Percentiles rank a stretch among this genome's conserved stretches.
Conservation (phyloP, 495 filamentous ascomycete genomes). For the Penicillium coprophilum region DNA sequence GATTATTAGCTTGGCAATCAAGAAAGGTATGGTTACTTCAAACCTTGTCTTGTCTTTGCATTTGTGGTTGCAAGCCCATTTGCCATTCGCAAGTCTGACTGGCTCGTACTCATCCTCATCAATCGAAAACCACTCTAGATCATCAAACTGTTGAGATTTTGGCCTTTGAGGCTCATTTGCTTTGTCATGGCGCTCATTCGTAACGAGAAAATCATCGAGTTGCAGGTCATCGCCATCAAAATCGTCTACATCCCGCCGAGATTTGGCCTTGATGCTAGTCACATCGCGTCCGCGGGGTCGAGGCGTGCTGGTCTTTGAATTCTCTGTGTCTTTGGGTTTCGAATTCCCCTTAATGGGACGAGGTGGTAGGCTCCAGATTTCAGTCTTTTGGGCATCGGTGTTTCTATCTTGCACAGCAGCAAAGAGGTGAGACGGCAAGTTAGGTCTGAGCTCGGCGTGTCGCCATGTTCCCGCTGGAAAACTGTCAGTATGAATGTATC, state of each 20-base stretch:
- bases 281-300: constrained; percentile 10
- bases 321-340: neutral
- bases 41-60: constrained; percentile 73
- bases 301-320: constrained; percentile 9
- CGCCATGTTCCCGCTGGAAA: constrained; percentile 71
- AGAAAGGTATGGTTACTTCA: constrained; percentile 25
- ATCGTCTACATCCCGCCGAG: constrained; percentile 34
- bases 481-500: constrained; percentile 2
- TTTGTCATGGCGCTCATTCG: constrained; percentile 21
- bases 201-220: constrained; percentile 55
- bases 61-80: constrained; percentile 81
- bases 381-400: neutral
- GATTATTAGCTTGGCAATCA: constrained; percentile 16
- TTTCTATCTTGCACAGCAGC: constrained; percentile 19
- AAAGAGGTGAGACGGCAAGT: constrained; percentile 59
- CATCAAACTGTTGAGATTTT: constrained; percentile 4
- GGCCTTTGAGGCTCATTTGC: neutral
- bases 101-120: constrained; percentile 41
- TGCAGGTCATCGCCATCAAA: constrained; percentile 58
- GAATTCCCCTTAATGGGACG: neutral
- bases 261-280: constrained; percentile 9
- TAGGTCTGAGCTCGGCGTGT: constrained; percentile 59
- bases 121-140: constrained; percentile 24
- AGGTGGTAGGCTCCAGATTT: neutral
- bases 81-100: constrained; percentile 71